Evolutionary conservation across 2,329 filamentous ascomycete species (phyloP).

Genomic region (Calonectria pauciramosa): DNA sequence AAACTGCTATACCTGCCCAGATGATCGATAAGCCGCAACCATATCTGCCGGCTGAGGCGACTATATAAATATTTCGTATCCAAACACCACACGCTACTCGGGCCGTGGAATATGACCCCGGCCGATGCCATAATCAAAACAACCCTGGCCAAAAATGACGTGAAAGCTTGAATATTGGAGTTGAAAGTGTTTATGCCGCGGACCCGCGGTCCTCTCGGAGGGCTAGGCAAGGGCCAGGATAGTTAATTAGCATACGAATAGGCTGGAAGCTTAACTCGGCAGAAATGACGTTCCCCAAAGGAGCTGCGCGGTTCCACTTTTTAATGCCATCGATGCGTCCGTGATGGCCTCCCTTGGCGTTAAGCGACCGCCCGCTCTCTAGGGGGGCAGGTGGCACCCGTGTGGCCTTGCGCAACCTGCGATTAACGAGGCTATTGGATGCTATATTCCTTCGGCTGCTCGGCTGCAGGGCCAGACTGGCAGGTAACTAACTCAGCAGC

Average conservation of each 20-base stretch:
- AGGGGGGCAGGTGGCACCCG: background rate
- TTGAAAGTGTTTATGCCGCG: background rate
- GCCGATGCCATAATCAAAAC: background rate
- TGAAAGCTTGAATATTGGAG: slow-evolving; percentile 8
- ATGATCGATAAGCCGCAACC: background rate
- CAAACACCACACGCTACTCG: background rate
- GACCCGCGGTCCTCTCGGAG: background rate
- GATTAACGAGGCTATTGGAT: background rate
- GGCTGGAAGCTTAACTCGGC: background rate
- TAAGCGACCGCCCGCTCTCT: background rate
- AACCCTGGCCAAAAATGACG: background rate
- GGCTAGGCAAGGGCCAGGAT: background rate
- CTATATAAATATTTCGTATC: background rate
- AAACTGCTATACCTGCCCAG: background rate
- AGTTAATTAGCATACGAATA: background rate
- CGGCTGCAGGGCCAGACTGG: background rate
- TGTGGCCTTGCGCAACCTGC: background rate
- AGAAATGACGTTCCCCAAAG: slow-evolving; percentile 1
- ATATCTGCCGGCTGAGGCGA: background rate
- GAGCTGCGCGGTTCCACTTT: background rate
- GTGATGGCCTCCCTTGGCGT: background rate
- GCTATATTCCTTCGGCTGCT: background rate
- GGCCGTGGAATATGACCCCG: background rate
- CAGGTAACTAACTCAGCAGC: background rate
- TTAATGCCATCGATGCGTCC: background rate